phyloP scores from a whole-genome alignment of 441 rosid species.

The Manihot esculenta region DNA sequence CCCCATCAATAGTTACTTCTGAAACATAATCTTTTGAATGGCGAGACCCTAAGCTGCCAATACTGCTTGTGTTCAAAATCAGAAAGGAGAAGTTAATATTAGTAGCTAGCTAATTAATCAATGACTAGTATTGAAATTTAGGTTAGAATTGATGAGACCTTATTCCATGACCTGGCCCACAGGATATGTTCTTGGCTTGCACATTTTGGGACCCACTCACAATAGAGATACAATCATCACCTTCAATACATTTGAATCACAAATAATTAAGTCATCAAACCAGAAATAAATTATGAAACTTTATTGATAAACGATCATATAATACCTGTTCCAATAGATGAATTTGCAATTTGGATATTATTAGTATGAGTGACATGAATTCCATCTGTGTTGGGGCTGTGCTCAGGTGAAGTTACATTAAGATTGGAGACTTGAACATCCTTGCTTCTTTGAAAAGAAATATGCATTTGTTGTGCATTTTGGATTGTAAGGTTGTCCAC shows the following conservation, averaged over 20 bases:
- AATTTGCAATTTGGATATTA: slow-evolving; percentile 50
- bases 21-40: slow-evolving; percentile 62
- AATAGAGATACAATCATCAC: slow-evolving; percentile 88
- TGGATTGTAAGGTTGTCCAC: slow-evolving; percentile 49
- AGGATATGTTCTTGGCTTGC: slow-evolving; percentile 46
- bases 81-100: neutral
- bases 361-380: slow-evolving; percentile 60
- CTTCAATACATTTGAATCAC: slow-evolving; percentile 26
- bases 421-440: slow-evolving; percentile 46
- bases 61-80: slow-evolving; percentile 30
- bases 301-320: no score
- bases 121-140: neutral
- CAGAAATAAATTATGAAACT: no score
- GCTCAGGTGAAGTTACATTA: slow-evolving; percentile 46
- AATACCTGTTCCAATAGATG: slow-evolving; percentile 59
- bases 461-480: slow-evolving; percentile 71
- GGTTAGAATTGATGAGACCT: slow-evolving; percentile 41
- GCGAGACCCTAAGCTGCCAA: slow-evolving; percentile 72
- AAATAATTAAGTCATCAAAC: no score
- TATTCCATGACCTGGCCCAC: slow-evolving; percentile 95
- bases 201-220: slow-evolving; percentile 68
- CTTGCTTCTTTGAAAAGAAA: slow-evolving; percentile 51
- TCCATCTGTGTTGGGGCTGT: slow-evolving; percentile 86
- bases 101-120: neutral
- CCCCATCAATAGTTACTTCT: slow-evolving; percentile 56